Percentiles rank a stretch among this genome's conserved stretches.
Conservation (phyloP, 75 land plant genomes). For the Gnetum montanum region DNA sequence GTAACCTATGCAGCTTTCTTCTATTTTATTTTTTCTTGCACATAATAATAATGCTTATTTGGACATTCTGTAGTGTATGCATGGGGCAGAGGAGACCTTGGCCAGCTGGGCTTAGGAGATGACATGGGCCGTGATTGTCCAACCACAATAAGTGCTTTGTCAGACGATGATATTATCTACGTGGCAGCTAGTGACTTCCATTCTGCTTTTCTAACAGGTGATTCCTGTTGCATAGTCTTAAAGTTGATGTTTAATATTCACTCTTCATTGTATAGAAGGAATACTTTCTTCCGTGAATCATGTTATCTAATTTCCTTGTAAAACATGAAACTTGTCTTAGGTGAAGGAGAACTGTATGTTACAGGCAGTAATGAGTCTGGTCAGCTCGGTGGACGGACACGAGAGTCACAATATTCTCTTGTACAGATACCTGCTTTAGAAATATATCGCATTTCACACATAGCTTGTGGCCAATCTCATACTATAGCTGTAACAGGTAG, state of each 20-base stretch:
- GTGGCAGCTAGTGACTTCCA: slow-evolving; percentile 37
- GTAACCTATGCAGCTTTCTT: too few relatives aligned
- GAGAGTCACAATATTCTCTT: slow-evolving; percentile 15
- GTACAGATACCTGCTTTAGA: slow-evolving; percentile 23
- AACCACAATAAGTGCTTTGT: slow-evolving; percentile 5
- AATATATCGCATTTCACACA: slow-evolving; percentile 20
- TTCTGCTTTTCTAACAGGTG: slow-evolving; percentile 37
- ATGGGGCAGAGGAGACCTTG: slow-evolving; percentile 43
- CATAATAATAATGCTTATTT: not conserved
- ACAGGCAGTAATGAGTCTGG: slow-evolving; percentile 37
- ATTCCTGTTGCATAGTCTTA: slow-evolving; percentile 2
- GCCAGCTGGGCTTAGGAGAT: slow-evolving; percentile 37
- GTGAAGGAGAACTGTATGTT: slow-evolving; percentile 32
- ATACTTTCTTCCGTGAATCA: too few relatives aligned
- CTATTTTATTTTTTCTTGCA: too few relatives aligned
- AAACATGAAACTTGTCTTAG: slow-evolving; percentile 9
- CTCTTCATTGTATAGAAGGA: not conserved
- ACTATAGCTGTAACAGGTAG: slow-evolving; percentile 37
- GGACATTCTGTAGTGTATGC: slow-evolving; percentile 16
- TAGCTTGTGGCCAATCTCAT: slow-evolving; percentile 35
- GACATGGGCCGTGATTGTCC: slow-evolving; percentile 18
- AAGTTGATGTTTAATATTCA: not conserved
- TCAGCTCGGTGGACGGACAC: slow-evolving; percentile 19
- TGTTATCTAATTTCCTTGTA: too few relatives aligned
- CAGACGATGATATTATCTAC: slow-evolving; percentile 19